Base-by-base conservation (phyloP, 2,329 filamentous ascomycete species). In the Fusarium mexicanum region DNA sequence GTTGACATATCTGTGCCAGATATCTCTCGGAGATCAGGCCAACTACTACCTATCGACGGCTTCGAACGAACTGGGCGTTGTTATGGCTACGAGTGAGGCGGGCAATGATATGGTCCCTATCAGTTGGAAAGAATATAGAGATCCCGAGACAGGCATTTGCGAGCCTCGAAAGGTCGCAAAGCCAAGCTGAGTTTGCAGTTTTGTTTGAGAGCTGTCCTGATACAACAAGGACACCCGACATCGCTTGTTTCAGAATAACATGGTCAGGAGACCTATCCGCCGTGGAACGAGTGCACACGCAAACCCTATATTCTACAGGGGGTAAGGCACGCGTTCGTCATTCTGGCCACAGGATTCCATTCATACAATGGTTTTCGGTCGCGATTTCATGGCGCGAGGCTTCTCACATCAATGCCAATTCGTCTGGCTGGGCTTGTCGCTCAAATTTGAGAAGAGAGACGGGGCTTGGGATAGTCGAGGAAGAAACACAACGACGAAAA, bases 21-120 rank as follows among this genome's bases (percentile, higher is more conserved):
- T 97, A 67, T 96, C 93, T 13, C 84, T 98, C 20, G 96, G 96
- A 43, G 96, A 99, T 81, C 95, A 98, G 84, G 91, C 93, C 58
- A 97, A 94, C 79, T 99, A 98, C 82, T 99, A 98, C 82, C 88
- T 97, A n/a, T 93, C 92, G 33, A 99, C 96, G 3, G 94, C 95
- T 35, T 91, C 91, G 76, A 98, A 99, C 83, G 93, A 97, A 81
- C 87, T 97, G 46, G 96, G 96, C 6, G 96, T 98, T 67, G 93
- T 99, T 44, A 94, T 98, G 91, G 96, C 96, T 16, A 92, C 90
- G 76, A 97, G 94, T 80, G 94, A 97, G 81, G 90, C 89, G 6
- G 95, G 95, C 3, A 96, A 97, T 83, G 90, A 93, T 77, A 97
- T 98, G 95, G 93, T 93, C 78, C 96, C 96, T 5, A 89, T 97